Conservation (phyloP, 768 basidiomycete genomes). For the Mrakia gelida region DNA sequence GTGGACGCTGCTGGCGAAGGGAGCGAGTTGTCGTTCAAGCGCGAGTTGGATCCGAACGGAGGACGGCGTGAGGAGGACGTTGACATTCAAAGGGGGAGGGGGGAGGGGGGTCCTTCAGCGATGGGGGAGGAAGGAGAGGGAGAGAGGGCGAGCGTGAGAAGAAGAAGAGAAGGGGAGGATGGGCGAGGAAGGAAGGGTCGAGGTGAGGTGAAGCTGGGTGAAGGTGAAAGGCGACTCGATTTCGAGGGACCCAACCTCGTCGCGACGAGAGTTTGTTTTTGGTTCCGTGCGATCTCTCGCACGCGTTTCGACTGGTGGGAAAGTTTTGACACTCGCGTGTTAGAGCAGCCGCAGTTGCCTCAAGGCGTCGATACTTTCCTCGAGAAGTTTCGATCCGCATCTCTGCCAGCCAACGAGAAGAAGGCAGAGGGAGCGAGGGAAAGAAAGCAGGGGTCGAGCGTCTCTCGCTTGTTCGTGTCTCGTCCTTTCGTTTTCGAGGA, state of each 20-base stretch:
- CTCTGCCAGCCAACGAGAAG: no score
- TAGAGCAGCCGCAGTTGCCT: no score
- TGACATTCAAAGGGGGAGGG: neutral
- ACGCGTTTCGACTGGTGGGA: no score
- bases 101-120: neutral
- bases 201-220: neutral
- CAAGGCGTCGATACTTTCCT: no score
- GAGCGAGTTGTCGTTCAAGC: neutral
- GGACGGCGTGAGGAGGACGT: neutral
- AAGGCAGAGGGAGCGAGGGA: no score
- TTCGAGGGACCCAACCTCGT: neutral
- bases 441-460: no score
- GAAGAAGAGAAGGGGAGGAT: neutral
- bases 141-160: neutral
- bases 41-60: no score
- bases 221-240: neutral
- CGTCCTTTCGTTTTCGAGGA: no score
- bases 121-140: neutral
- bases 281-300: neutral
- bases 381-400: no score
- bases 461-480: no score
- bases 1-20: neutral
- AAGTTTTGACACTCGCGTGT: no score
- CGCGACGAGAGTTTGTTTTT: neutral
- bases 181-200: neutral